Conservation (phyloP, 2,329 filamentous ascomycete genomes). For the Cytospora piceicola region DNA sequence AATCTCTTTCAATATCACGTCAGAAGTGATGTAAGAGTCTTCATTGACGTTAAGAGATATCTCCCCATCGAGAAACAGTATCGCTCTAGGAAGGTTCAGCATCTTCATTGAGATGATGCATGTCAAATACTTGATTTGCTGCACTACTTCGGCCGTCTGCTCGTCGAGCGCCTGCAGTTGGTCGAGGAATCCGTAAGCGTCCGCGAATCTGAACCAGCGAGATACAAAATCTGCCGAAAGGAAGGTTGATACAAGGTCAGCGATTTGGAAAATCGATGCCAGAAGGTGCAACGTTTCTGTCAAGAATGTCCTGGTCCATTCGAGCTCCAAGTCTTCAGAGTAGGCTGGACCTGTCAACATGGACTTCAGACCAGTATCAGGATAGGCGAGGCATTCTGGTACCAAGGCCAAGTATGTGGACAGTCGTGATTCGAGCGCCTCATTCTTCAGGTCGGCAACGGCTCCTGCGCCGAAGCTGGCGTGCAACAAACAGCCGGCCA, state of each 20-base stretch:
- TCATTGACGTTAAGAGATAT: conserved; percentile 45
- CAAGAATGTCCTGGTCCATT: conserved; percentile 66
- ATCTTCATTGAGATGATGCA: conserved; percentile 73
- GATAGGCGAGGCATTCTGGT: conserved; percentile 52
- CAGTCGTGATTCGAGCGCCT: conserved; percentile 47
- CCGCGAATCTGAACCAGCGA: conserved; percentile 77
- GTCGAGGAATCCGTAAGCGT: conserved; percentile 70
- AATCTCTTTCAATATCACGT: conserved; percentile 70
- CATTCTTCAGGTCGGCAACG: conserved; percentile 18
- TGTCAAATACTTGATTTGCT: conserved; percentile 70
- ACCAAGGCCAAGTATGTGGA: conserved; percentile 54
- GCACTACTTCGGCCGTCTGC: conserved; percentile 53
- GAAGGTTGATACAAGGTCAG: conserved; percentile 63
- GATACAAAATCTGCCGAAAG: conserved; percentile 62
- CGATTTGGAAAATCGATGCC: conserved; percentile 71
- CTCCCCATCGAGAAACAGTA: conserved; percentile 60
- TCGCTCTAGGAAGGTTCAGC: conserved; percentile 65
- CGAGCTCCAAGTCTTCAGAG: conserved; percentile 57
- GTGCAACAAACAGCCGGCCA: conserved; percentile 32
- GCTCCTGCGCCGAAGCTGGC: conserved; percentile 31
- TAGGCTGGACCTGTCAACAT: conserved; percentile 37
- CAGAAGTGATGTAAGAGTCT: conserved; percentile 69
- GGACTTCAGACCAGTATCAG: conserved; percentile 55
- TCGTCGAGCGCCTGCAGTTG: conserved; percentile 59
- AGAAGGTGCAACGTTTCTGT: conserved; percentile 75